Conservation (phyloP, 2,329 filamentous ascomycete species). For the Trichothecium roseum region DNA sequence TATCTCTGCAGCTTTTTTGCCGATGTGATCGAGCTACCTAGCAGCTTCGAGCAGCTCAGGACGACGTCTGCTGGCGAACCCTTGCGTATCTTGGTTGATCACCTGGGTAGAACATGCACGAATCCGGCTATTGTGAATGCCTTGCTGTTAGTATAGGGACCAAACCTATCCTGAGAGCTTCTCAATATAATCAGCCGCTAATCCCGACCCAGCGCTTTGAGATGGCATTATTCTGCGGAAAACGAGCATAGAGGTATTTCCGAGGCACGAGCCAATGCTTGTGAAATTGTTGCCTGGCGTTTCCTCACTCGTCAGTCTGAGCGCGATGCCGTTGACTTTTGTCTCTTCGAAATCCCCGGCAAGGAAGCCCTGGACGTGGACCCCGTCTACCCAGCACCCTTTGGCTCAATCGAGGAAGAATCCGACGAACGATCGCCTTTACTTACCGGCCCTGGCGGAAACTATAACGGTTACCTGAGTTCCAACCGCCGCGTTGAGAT, state of each 20-base stretch:
- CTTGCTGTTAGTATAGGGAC: conserved; percentile 46
- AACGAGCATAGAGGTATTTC: conserved; percentile 55
- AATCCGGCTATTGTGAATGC: conserved; percentile 64
- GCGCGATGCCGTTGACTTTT: conserved; percentile 62
- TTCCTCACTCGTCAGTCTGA: conserved; percentile 64
- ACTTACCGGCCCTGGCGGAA: conserved; percentile 19
- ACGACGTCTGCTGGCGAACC: conserved; percentile 53
- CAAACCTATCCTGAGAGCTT: background rate
- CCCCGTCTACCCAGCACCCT: background rate
- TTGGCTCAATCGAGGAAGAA: conserved; percentile 21
- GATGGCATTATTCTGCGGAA: conserved; percentile 60
- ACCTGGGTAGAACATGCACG: conserved; percentile 51
- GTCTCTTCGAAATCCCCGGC: conserved; percentile 59
- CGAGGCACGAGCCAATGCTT: conserved; percentile 60
- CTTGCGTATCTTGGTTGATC: conserved; percentile 48
- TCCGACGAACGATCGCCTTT: conserved; percentile 38
- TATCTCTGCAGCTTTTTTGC: conserved; percentile 42
- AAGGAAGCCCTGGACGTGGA: conserved; percentile 11
- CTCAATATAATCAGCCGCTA: background rate
- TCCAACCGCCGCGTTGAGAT: conserved; percentile 35
- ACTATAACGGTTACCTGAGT: conserved; percentile 15
- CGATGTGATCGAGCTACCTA: conserved; percentile 51
- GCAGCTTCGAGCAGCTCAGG: conserved; percentile 65
- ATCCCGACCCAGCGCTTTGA: conserved; percentile 49
- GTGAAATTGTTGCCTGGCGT: conserved; percentile 73